Evolutionary conservation across 2,329 filamentous ascomycete genomes (phyloP), one percentile per base, ranked within the genome.

Genomic region (Diaporthe destruens): DNA sequence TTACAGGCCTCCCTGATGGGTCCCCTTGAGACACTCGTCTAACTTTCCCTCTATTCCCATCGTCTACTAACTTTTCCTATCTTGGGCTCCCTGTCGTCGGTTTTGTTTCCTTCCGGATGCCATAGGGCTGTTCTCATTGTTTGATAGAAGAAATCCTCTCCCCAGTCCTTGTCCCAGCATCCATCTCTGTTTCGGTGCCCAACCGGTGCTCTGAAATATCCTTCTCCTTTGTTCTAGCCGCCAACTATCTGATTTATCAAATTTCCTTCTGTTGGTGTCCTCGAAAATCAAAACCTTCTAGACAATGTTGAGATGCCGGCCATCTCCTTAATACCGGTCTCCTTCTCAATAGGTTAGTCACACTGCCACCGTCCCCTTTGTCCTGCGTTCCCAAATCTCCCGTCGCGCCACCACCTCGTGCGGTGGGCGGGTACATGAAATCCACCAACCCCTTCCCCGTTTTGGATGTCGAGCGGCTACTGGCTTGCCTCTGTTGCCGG

Each of bases 251-350:
- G 61, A 66, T 66, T 66, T 11, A 66, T 66, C 61, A 66, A 66
- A 53, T 74, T 77, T 75, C 76, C 75, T 75, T 75, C 74, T 69
- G 74, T 75, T 72, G 78, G 79, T 47, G 78, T 77, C 75, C 78
- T 77, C 77, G 20, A 55, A 63, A 76, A 72, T 11, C 44, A 16
- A 57, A 55, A 76, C 71, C 71, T 47, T 59, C 66, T 70, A 71
- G 74, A 78, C 72, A 70, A 79, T 77, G 79, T 72, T 80, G 79
- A 80, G 78, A 81, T 82, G 80, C 78, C 77, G 78, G 80, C 55
- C 79, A 68, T 79, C 77, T 80, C 76, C 71, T 61, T 75, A 75
- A 74, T 74, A 75, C 72, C 69, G 61, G 76, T 76, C 74, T 72
- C 75, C 75, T 75, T 76, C 75, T 78, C 75, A 66, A 77, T 81